Percentiles rank a stretch among this genome's conserved stretches.
Evolutionary conservation across 805 yeast genomes (phyloP).

Genomic region (Wickerhamiella occidentalis): DNA sequence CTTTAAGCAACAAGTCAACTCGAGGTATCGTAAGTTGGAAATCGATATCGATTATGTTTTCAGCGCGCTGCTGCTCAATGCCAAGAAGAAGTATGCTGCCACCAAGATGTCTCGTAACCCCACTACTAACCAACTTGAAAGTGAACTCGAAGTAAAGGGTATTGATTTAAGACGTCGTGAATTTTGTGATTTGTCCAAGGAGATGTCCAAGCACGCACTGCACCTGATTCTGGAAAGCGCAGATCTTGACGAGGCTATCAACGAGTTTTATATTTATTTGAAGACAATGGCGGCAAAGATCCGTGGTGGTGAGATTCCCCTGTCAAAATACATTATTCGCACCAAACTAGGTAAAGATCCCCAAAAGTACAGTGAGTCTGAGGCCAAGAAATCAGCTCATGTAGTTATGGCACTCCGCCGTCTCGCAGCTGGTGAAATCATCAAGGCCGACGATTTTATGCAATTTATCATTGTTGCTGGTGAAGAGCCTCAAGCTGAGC

Average conservation of each 20-base stretch:
- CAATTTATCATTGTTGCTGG: slow-evolving; percentile 64
- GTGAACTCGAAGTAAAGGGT: slow-evolving; percentile 78
- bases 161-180: slow-evolving; percentile 96
- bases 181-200: slow-evolving; percentile 84
- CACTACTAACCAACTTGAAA: slow-evolving; percentile 43
- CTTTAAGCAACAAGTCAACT: slow-evolving; percentile 77
- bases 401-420: slow-evolving; percentile 83
- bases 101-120: slow-evolving; percentile 44
- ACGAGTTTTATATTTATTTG: slow-evolving; percentile 58
- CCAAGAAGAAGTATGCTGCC: slow-evolving; percentile 98
- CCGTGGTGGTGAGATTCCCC: slow-evolving; percentile 46
- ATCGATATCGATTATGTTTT: slow-evolving; percentile 93
- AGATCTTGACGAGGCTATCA: slow-evolving; percentile 61
- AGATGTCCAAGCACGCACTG: slow-evolving; percentile 64
- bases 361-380: slow-evolving; percentile 64
- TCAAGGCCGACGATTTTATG: slow-evolving; percentile 81
- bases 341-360: slow-evolving; percentile 90
- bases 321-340: slow-evolving; percentile 63
- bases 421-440: slow-evolving; percentile 69
- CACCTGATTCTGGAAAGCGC: slow-evolving; percentile 55
- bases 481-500: slow-evolving; percentile 44
- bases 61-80: slow-evolving; percentile 68
- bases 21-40: slow-evolving; percentile 73
- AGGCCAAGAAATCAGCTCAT: slow-evolving; percentile 61
- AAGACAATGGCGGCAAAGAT: slow-evolving; percentile 48